phyloP scores from a whole-genome alignment of 139 green algal genomes.

The Astrephomene gubernaculifera region DNA sequence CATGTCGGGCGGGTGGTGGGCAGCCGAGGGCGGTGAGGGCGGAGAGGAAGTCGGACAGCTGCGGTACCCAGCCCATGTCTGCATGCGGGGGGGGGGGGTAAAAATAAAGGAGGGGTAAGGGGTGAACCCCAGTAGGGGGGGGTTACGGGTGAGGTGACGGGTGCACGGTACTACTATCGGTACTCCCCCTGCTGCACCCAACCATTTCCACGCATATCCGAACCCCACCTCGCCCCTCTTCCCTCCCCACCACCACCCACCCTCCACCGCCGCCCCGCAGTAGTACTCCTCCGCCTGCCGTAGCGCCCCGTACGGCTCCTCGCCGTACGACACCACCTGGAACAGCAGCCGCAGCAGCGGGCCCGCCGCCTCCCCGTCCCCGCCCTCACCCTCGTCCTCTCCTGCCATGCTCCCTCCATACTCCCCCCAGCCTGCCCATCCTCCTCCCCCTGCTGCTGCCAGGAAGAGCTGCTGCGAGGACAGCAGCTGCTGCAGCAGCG shows the following conservation, averaged over 20 bases:
- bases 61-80: constrained; percentile 32
- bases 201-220: too few relatives aligned
- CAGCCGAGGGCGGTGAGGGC: constrained; percentile 5
- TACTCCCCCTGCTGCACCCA: too few relatives aligned
- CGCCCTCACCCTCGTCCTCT: background rate
- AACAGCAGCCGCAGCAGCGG: constrained; percentile 21
- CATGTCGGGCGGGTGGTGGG: background rate
- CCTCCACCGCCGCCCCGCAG: background rate
- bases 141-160: too few relatives aligned
- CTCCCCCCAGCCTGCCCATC: too few relatives aligned
- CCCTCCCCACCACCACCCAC: too few relatives aligned
- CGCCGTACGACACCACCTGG: background rate
- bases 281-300: constrained; percentile 3
- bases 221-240: too few relatives aligned
- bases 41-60: background rate
- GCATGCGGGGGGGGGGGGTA: too few relatives aligned
- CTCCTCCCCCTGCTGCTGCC: too few relatives aligned
- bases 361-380: background rate
- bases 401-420: too few relatives aligned
- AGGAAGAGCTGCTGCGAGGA: background rate
- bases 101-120: too few relatives aligned
- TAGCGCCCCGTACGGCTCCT: background rate
- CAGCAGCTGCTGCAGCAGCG: constrained; percentile 19
- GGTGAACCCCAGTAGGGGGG: too few relatives aligned
- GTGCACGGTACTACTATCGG: too few relatives aligned